These are phyloP conservation scores for Fusarium albosuccineum DNA, from an alignment of 2,329 filamentous ascomycete species.

Conservation along the genomic window DNA sequence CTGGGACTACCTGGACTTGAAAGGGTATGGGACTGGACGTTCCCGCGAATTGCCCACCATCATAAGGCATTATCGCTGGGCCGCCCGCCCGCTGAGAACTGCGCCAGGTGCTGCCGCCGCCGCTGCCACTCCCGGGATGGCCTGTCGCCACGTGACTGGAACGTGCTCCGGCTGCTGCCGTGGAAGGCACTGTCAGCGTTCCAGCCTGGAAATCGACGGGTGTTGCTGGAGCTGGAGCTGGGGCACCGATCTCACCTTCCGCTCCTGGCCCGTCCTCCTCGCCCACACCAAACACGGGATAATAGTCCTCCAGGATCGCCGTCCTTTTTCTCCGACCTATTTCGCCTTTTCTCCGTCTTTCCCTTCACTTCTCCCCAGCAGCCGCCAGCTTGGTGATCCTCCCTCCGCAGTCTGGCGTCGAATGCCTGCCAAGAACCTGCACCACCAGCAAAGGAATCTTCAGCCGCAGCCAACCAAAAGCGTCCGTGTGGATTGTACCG, in stretches of 20 bases:
- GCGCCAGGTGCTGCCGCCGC: conserved; percentile 33
- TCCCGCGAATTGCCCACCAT: conserved; percentile 33
- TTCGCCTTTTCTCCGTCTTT: conserved; percentile 9
- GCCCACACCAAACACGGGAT: conserved; percentile 36
- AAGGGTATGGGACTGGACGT: conserved; percentile 7
- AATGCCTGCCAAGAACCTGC: conserved; percentile 13
- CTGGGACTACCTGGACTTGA: not conserved
- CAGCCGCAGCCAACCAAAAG: conserved; percentile 30
- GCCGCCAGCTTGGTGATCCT: conserved; percentile 3
- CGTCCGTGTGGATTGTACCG: conserved; percentile 15
- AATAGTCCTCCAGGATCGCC: conserved; percentile 38
- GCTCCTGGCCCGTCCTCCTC: conserved; percentile 24
- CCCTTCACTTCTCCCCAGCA: conserved; percentile 8
- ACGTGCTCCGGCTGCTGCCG: conserved; percentile 13
- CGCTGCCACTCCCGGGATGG: conserved; percentile 24
- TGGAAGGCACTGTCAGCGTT: conserved; percentile 5
- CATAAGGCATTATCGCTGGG: conserved; percentile 35
- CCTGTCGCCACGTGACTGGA: conserved; percentile 34
- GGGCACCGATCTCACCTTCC: conserved; percentile 8
- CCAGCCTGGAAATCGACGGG: conserved; percentile 26
- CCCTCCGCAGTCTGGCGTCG: not conserved
- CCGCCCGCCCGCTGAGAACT: conserved; percentile 31
- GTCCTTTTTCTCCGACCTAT: conserved; percentile 1
- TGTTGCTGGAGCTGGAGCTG: conserved; percentile 18
- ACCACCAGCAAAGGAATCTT: conserved; percentile 20